Percentiles rank a stretch among this genome's conserved stretches.
Conservation (phyloP, 1,139 yeast species). For the Suhomyces taliae region DNA sequence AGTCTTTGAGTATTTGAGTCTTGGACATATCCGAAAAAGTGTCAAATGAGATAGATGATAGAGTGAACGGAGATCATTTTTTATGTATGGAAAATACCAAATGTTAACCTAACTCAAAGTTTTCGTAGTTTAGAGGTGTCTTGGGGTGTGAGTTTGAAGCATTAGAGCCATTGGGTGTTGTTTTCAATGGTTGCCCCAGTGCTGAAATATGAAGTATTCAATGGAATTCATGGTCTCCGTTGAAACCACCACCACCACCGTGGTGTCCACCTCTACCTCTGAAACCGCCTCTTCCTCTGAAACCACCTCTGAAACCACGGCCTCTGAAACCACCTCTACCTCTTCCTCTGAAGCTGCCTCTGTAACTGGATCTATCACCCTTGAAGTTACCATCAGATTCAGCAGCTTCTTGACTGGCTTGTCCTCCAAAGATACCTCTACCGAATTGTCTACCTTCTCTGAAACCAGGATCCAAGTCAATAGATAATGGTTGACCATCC, state of each 20-base stretch:
- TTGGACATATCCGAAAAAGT: no score
- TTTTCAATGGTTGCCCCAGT: no score
- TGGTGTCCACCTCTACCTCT: constrained; percentile 25
- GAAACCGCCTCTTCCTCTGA: constrained; percentile 12
- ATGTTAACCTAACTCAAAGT: no score
- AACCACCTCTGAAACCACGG: constrained; percentile 25
- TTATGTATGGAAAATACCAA: no score
- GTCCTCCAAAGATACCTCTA: constrained; percentile 90
- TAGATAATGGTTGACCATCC: constrained; percentile 75
- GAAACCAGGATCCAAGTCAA: constrained; percentile 94
- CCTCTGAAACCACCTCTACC: constrained; percentile 28
- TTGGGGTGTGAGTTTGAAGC: no score
- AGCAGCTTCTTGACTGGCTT: constrained; percentile 46
- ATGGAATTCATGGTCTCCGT: no score
- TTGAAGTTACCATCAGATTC: constrained; percentile 18
- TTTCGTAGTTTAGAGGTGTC: no score
- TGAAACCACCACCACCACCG: constrained; percentile 14
- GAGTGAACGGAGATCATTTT: no score
- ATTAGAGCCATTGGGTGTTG: no score
- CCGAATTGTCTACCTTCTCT: constrained; percentile 94
- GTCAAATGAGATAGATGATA: no score
- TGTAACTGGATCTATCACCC: constrained; percentile 20
- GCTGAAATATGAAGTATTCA: no score
- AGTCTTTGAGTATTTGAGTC: no score
- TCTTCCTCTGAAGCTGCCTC: constrained; percentile 24